A percentile compares a stretch with the other conserved stretches of the same genome.
Evolutionary conservation across 2,329 filamentous ascomycete species (phyloP).

Genomic region (Septoria petroselini): DNA sequence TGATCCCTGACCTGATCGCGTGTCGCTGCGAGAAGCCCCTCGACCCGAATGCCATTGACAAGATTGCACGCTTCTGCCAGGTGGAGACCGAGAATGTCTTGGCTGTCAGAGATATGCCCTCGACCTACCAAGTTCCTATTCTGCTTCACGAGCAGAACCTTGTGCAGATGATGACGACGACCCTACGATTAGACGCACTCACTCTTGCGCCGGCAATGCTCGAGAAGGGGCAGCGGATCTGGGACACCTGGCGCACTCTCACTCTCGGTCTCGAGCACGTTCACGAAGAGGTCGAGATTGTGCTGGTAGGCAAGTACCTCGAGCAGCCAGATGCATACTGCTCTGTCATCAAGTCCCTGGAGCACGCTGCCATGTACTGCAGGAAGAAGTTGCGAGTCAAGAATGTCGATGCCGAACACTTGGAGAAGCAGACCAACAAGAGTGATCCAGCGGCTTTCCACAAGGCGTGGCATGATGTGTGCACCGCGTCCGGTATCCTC

Average conservation of each 20-base stretch:
- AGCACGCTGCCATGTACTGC: conserved; percentile 88
- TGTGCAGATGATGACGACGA: conserved; percentile 61
- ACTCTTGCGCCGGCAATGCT: conserved; percentile 53
- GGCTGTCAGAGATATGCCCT: conserved; percentile 80
- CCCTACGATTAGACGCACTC: conserved; percentile 60
- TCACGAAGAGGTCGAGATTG: conserved; percentile 71
- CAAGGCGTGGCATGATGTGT: conserved; percentile 74
- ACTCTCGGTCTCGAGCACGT: conserved; percentile 65
- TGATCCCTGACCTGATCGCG: conserved; percentile 67
- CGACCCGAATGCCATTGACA: conserved; percentile 69
- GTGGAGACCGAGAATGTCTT: conserved; percentile 82
- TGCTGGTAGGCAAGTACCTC: conserved; percentile 88
- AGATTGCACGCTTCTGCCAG: conserved; percentile 87
- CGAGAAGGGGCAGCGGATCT: conserved; percentile 65
- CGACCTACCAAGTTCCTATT: conserved; percentile 93
- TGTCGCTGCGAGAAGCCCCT: conserved; percentile 82
- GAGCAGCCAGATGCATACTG: conserved; percentile 82
- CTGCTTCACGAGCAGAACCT: conserved; percentile 81
- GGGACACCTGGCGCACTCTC: conserved; percentile 73
- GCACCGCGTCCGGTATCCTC: conserved; percentile 65
- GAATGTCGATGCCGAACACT: conserved; percentile 80
- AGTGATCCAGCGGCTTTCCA: conserved; percentile 70
- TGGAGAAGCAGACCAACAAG: conserved; percentile 65
- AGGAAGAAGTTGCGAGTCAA: conserved; percentile 72
- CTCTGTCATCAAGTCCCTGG: conserved; percentile 77